Evolutionary conservation across 495 filamentous ascomycete species (phyloP).

Genomic region (Penicillium argentinense): DNA sequence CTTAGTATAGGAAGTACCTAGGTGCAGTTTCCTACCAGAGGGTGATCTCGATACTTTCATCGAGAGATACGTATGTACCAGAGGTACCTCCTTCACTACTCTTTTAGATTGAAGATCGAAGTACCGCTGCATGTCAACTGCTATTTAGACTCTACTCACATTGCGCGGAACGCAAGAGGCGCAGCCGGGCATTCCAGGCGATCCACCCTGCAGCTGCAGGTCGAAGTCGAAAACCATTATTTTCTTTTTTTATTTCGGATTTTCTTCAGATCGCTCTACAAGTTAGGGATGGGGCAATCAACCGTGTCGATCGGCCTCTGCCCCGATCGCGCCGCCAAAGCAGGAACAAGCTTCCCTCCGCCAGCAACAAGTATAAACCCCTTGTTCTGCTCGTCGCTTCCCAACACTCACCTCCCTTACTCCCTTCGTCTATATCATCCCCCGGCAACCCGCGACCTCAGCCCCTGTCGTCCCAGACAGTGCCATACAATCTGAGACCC

Average conservation of each 20-base stretch:
- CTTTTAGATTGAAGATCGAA: no score
- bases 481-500: constrained; percentile 38
- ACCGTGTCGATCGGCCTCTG: constrained; percentile 19
- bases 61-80: no score
- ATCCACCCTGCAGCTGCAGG: constrained; percentile 5
- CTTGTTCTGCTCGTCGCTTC: constrained; percentile 9
- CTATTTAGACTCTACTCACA: constrained; percentile 26
- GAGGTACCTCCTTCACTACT: no score
- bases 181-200: constrained; percentile 22
- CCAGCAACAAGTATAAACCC: constrained; percentile 21
- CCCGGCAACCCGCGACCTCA: constrained; percentile 8
- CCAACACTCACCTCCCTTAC: constrained; percentile 14
- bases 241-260: constrained; percentile 6
- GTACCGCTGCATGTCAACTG: constrained; percentile 15
- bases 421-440: constrained; percentile 22
- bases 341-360: constrained; percentile 26
- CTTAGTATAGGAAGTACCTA: no score
- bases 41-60: no score
- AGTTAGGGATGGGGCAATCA: constrained; percentile 35
- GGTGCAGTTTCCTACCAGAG: no score
- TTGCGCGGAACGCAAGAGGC: constrained; percentile 20
- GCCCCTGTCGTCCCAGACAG: constrained; percentile 12
- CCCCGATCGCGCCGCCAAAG: constrained; percentile 6
- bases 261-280: constrained; percentile 11
- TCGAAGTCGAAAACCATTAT: constrained; percentile 3